Evolutionary conservation across 2,329 filamentous ascomycete species (phyloP).

Genomic region (Pestalotiopsis sp.): DNA sequence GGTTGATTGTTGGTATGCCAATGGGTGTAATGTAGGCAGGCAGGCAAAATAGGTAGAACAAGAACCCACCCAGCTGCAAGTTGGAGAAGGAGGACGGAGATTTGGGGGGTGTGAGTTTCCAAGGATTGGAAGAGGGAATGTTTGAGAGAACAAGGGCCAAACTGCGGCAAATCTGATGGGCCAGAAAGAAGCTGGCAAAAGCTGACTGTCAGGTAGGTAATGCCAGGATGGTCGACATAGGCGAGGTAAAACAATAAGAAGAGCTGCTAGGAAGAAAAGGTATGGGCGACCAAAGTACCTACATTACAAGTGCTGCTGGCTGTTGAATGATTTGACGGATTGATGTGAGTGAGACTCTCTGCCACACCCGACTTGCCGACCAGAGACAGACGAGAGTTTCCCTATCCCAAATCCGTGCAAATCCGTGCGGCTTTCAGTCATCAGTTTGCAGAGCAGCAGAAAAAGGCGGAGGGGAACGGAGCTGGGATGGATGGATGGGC

Average conservation of each 20-base stretch:
- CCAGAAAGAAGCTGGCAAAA: neutral
- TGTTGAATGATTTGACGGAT: no score
- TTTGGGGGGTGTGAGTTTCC: neutral
- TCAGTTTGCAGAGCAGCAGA: neutral
- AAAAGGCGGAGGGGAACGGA: no score
- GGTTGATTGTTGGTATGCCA: neutral
- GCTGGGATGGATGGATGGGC: neutral
- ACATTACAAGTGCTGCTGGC: neutral
- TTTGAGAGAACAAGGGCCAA: constrained; percentile 1
- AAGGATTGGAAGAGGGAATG: neutral
- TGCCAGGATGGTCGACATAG: neutral
- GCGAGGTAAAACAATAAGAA: neutral
- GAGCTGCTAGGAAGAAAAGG: neutral
- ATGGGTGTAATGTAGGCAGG: neutral
- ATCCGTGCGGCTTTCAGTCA: neutral
- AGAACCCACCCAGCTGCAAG: neutral
- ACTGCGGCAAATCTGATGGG: constrained; percentile 9
- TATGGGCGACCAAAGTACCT: neutral
- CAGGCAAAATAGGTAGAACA: neutral
- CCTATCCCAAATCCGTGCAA: neutral
- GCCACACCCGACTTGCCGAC: neutral
- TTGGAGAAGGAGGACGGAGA: neutral
- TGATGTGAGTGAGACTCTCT: neutral
- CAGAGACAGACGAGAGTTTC: neutral
- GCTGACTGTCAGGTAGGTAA: neutral